Evolutionary conservation across 2,329 filamentous ascomycete species (phyloP).

Genomic region (Botrytis porri): DNA sequence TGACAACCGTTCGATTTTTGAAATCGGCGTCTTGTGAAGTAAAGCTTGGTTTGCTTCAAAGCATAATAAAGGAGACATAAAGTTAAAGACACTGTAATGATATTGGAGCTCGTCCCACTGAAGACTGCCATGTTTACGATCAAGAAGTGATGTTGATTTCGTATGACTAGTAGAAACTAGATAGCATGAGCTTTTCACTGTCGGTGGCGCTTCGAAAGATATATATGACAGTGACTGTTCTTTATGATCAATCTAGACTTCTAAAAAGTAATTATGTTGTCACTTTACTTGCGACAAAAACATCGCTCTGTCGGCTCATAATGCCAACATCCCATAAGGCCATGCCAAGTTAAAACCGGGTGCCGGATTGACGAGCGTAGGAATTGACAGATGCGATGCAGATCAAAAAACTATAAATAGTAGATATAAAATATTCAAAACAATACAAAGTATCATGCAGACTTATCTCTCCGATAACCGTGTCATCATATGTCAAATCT

Average conservation of each 20-base stretch:
- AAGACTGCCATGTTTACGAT: background rate
- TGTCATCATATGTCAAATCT: background rate
- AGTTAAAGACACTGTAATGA: background rate
- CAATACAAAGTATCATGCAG: background rate
- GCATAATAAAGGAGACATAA: background rate
- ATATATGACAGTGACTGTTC: background rate
- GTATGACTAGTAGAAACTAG: background rate
- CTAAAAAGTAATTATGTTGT: background rate
- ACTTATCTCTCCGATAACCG: background rate
- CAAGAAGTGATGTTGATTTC: background rate
- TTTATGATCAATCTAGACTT: background rate
- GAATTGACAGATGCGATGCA: background rate
- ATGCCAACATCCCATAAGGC: background rate
- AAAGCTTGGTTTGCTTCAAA: background rate
- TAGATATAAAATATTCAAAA: background rate
- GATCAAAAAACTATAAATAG: background rate
- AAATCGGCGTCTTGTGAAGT: conserved; percentile 14
- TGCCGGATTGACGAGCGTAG: background rate
- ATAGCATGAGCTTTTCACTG: background rate
- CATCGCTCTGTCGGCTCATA: background rate
- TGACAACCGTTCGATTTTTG: conserved; percentile 44
- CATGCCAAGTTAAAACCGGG: background rate
- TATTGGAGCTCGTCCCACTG: background rate
- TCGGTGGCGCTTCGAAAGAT: background rate
- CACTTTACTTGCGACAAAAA: background rate